A percentile compares a stretch with the other conserved stretches of the same genome.
Conservation (phyloP, 352 stramenopile genomes). For the Phytophthora megakarya region DNA sequence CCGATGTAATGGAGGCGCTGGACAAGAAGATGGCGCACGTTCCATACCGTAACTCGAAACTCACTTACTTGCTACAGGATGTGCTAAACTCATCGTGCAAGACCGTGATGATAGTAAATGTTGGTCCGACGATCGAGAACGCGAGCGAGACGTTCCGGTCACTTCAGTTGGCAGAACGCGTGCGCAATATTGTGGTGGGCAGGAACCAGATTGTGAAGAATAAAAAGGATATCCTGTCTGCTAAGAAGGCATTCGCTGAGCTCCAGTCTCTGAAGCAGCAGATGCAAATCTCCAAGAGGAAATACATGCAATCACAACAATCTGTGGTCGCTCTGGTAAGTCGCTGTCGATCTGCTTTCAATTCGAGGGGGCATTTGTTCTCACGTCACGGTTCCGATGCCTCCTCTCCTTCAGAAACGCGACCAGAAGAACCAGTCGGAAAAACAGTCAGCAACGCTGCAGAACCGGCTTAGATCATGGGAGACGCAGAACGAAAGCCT, state of each 20-base stretch:
- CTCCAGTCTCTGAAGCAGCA: slow-evolving; percentile 95
- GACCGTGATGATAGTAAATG: slow-evolving; percentile 95
- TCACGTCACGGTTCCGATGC: slow-evolving; percentile 42
- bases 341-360: slow-evolving; percentile 45
- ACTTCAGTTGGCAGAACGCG: slow-evolving; percentile 86
- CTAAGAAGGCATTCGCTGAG: slow-evolving; percentile 94
- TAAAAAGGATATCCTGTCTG: slow-evolving; percentile 86
- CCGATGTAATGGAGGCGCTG: slow-evolving; percentile 93
- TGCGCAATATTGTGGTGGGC: slow-evolving; percentile 80
- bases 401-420: slow-evolving; percentile 76
- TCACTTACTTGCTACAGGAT: slow-evolving; percentile 97
- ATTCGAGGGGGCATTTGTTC: slow-evolving; percentile 39
- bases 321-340: slow-evolving; percentile 90
- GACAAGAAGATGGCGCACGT: slow-evolving; percentile 93
- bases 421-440: slow-evolving; percentile 93
- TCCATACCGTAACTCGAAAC: slow-evolving; percentile 97
- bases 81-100: slow-evolving; percentile 90
- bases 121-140: slow-evolving; percentile 83
- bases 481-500: slow-evolving; percentile 71
- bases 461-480: slow-evolving; percentile 81
- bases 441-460: slow-evolving; percentile 77
- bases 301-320: slow-evolving; percentile 90
- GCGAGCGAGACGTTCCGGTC: slow-evolving; percentile 88
- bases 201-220: slow-evolving; percentile 85
- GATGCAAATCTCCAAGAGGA: slow-evolving; percentile 85